phyloP scores from a whole-genome alignment of 2,329 filamentous ascomycete genomes.

The Colletotrichum sublineola region DNA sequence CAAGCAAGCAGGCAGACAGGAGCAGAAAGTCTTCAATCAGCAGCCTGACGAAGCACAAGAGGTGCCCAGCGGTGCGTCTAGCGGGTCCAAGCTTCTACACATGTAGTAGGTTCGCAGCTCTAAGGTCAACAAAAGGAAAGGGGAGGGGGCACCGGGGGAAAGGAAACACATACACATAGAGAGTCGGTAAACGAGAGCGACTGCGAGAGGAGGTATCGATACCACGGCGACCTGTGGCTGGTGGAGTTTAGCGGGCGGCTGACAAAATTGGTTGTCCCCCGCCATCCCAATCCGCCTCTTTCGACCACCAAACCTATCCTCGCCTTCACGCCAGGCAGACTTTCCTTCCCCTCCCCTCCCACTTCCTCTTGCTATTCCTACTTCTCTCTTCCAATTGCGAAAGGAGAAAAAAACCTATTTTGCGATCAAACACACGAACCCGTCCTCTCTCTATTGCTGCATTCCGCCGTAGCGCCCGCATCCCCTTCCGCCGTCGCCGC shows the following conservation, averaged over 20 bases:
- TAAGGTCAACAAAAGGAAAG: background rate
- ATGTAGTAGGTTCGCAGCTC: slow-evolving; percentile 12
- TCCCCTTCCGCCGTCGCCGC: slow-evolving; percentile 2
- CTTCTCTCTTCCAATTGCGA: slow-evolving; percentile 30
- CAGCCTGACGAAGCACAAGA: background rate
- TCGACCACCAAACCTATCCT: slow-evolving; percentile 40
- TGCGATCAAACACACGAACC: slow-evolving; percentile 6
- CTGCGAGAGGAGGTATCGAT: slow-evolving; percentile 35
- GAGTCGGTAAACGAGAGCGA: slow-evolving; percentile 16
- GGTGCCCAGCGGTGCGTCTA: background rate
- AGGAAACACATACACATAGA: background rate
- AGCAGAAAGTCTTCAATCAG: slow-evolving; percentile 13
- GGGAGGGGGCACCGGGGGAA: background rate
- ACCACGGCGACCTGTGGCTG: slow-evolving; percentile 36
- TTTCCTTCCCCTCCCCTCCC: slow-evolving; percentile 35
- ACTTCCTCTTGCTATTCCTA: slow-evolving; percentile 13
- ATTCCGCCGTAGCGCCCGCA: slow-evolving; percentile 17
- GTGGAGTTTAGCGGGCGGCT: slow-evolving; percentile 43
- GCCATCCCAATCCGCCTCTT: slow-evolving; percentile 41
- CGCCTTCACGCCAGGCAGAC: slow-evolving; percentile 39
- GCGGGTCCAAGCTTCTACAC: slow-evolving; percentile 17
- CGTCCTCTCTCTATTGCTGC: slow-evolving; percentile 8
- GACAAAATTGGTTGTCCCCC: slow-evolving; percentile 45
- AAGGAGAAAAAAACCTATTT: background rate
- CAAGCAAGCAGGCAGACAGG: background rate